Base-by-base conservation (phyloP, 2,329 filamentous ascomycete species). In the Graphium sp. region DNA sequence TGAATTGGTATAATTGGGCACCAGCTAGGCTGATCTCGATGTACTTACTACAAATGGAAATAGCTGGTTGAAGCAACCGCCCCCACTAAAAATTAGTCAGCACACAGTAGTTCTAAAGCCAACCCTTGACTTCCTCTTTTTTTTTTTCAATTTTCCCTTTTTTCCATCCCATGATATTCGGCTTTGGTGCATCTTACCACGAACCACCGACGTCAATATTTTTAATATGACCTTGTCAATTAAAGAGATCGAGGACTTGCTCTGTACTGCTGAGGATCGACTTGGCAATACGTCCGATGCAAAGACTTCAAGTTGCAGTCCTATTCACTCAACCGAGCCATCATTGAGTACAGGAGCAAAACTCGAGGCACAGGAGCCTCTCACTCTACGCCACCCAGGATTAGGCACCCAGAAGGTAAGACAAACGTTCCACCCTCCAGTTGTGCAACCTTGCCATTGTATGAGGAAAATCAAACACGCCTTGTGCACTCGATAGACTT, bases 381-480 rank as follows among this genome's bases (percentile, higher is more conserved):
- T n/a, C n/a, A n/a, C n/a, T n/a, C n/a, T n/a, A n/a, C n/a, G n/a
- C n/a, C n/a, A 28, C 17, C 26, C 10, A 28, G 26, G 17, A 13
- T 28, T 13, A 11, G 5, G n/a, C 10, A 20, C 9, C 18, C 10
- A 13, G n/a, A 28, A 28, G 18, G 26, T 28, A 20, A 28, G 26
- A 12, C 26, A 19, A 20, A 13, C 13, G 7, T 7, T 10, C 9
- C 10, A 5, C 16, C n/a, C 23, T 9, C 19, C 23, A 25, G 13
- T 19, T 19, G 23, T 31, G 22, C 34, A 28, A 30, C 24, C 20
- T 21, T n/a, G 24, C 20, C 22, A 14, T 35, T 35, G 37, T 31
- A 38, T 55, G 55, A 58, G 57, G 55, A 58, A 42, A 52, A 46
- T 46, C 42, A 40, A 44, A 41, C 35, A 41, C 51, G 46, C 48